Conservation (phyloP, 441 rosid genomes). For the Omphalea diandra region DNA sequence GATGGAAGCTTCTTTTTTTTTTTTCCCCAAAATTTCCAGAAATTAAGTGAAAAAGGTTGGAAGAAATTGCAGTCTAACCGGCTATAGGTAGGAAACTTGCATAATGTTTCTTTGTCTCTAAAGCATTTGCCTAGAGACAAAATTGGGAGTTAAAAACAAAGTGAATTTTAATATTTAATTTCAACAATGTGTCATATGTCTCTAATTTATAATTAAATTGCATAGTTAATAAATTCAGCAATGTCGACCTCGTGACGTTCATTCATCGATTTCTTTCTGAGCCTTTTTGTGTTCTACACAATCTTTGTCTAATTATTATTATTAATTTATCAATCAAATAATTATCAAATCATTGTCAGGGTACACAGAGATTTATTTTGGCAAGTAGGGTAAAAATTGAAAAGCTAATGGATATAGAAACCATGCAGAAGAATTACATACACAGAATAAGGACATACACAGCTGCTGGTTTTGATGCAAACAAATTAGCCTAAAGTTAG, state of each 20-base stretch:
- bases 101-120: constrained; percentile 8
- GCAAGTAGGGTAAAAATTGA: neutral
- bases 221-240: constrained; percentile 14
- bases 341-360: neutral
- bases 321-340: neutral
- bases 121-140: neutral
- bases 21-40: neutral
- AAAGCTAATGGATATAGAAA: neutral
- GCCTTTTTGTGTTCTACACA: neutral
- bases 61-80: neutral
- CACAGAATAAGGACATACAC: constrained; percentile 4
- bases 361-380: neutral
- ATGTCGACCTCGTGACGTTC: constrained; percentile 13
- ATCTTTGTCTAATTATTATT: neutral
- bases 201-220: too few relatives aligned
- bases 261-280: neutral
- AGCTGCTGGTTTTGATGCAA: constrained; percentile 37
- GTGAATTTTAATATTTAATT: neutral
- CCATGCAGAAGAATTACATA: constrained; percentile 1
- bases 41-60: neutral
- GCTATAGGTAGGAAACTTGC: constrained; percentile 15
- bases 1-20: too few relatives aligned
- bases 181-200: too few relatives aligned
- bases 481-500: neutral
- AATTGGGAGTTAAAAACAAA: neutral